A percentile compares a stretch with the other conserved stretches of the same genome.
These are phyloP conservation scores for Secale cereale DNA, from an alignment of 176 grass and related monocot species.

Conservation along the genomic window DNA sequence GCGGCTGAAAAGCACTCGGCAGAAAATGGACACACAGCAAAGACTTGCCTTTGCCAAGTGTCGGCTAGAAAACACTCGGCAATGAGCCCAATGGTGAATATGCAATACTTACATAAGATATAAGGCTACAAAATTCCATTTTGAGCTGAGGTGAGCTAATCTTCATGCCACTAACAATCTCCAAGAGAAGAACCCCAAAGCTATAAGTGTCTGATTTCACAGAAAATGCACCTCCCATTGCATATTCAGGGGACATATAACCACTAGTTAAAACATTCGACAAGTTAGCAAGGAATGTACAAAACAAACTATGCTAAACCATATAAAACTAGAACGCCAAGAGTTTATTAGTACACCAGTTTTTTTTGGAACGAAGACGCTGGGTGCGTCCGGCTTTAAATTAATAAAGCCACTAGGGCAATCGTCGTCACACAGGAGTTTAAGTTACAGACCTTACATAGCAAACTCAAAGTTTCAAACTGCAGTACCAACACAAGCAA, in stretches of 20 bases:
- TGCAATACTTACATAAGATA: slow-evolving; percentile 28
- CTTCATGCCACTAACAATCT: slow-evolving; percentile 47
- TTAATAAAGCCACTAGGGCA: too few species aligned
- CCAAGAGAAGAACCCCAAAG: slow-evolving; percentile 53
- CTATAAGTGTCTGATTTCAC: slow-evolving; percentile 56
- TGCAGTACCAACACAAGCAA: too few species aligned
- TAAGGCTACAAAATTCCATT: not conserved
- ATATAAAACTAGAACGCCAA: not conserved
- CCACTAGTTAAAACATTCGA: slow-evolving; percentile 18
- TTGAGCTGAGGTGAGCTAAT: slow-evolving; percentile 17
- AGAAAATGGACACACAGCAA: too few species aligned
- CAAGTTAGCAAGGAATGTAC: not conserved
- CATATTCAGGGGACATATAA: slow-evolving; percentile 63
- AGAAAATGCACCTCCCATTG: slow-evolving; percentile 39
- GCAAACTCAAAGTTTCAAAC: too few species aligned
- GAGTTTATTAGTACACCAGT: not conserved
- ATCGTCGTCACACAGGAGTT: too few species aligned
- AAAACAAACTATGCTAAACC: not conserved
- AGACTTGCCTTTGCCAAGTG: too few species aligned
- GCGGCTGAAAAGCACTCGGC: too few species aligned
- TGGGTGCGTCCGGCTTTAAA: too few species aligned
- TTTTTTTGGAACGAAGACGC: too few species aligned
- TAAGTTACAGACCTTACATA: too few species aligned
- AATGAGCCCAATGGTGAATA: too few species aligned
- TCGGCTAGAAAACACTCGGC: too few species aligned